phyloP scores from a whole-genome alignment of 108 stramenopile genomes.

The Fragilariopsis cylindrus region DNA sequence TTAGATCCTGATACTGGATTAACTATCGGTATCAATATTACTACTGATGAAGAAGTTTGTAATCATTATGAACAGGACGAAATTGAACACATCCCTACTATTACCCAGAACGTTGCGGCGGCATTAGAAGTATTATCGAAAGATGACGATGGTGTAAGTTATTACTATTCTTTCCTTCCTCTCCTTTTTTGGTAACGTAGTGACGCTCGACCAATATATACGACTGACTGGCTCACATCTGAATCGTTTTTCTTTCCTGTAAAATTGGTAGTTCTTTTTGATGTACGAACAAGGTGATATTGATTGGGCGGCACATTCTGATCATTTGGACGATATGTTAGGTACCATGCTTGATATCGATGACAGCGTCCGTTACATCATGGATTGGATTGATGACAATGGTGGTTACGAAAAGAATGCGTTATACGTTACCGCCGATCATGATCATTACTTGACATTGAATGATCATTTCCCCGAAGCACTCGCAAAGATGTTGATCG shows the following conservation, averaged over 20 bases:
- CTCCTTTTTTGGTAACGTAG: no score
- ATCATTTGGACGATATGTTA: conserved; percentile 66
- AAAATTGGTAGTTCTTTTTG: conserved; percentile 48
- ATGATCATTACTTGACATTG: conserved; percentile 64
- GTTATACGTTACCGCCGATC: conserved; percentile 63
- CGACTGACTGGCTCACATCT: no score
- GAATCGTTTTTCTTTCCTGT: no score
- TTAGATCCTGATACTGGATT: no score
- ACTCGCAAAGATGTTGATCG: conserved; percentile 50
- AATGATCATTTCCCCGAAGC: conserved; percentile 50
- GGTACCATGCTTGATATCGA: conserved; percentile 62
- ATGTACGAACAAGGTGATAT: conserved; percentile 73
- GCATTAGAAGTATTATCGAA: no score
- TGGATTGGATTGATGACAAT: conserved; percentile 52
- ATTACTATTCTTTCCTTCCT: conserved; percentile 25
- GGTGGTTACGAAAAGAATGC: conserved; percentile 68
- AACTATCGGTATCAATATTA: no score
- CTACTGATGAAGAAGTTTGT: no score
- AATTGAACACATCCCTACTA: no score
- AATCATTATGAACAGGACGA: no score
- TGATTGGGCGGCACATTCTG: conserved; percentile 66
- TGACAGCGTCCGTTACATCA: conserved; percentile 42
- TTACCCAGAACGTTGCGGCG: no score
- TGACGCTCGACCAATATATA: no score
- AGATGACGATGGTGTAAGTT: no score